A percentile compares a stretch with the other conserved stretches of the same genome.
Evolutionary conservation across 2,329 filamentous ascomycete species (phyloP).

Genomic region (Ceratocystis albifundus): DNA sequence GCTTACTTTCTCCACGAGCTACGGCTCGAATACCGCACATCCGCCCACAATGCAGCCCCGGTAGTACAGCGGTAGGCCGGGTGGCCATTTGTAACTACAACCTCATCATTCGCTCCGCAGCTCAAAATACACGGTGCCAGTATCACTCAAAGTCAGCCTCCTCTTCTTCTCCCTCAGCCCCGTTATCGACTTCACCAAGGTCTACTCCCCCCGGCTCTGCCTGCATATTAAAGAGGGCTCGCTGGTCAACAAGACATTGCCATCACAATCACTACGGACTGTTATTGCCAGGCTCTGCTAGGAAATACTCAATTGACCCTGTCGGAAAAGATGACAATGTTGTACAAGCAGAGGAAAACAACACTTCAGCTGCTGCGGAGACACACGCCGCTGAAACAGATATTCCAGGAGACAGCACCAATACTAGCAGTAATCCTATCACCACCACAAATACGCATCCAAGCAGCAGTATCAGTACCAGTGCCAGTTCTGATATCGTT

Average conservation of each 20-base stretch:
- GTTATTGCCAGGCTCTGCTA: neutral
- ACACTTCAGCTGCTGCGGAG: neutral
- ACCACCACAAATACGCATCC: neutral
- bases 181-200: neutral
- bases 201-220: neutral
- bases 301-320: conserved; percentile 9
- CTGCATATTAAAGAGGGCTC: neutral
- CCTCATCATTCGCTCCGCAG: conserved; percentile 4
- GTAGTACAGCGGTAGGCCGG: conserved; percentile 23
- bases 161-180: neutral
- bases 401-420: neutral
- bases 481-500: neutral
- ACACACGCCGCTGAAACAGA: neutral
- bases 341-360: neutral
- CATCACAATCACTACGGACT: neutral
- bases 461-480: neutral
- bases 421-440: neutral
- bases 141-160: neutral
- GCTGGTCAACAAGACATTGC: neutral
- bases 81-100: conserved; percentile 18
- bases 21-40: conserved; percentile 25
- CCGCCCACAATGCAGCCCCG: conserved; percentile 22
- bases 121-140: neutral
- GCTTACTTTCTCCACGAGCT: conserved; percentile 23
- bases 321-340: neutral